Evolutionary conservation across 208 protist species (phyloP).

Genomic region (Trypanosoma platydactyli): DNA sequence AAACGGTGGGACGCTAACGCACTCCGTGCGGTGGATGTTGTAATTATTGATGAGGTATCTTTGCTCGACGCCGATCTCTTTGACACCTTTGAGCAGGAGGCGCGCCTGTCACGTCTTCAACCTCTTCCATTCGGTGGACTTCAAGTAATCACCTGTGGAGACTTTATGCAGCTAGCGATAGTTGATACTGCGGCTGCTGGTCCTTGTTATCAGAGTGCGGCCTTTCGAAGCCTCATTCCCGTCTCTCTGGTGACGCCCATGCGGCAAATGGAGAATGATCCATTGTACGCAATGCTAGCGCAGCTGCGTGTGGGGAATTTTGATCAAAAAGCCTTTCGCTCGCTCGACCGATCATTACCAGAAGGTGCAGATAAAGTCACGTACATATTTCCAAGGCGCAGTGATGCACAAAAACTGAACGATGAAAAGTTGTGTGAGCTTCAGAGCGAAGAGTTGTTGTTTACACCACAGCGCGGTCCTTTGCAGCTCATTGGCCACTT

Average conservation of each 20-base stretch:
- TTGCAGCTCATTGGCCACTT: slow-evolving; percentile 73
- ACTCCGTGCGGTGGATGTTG: slow-evolving; percentile 81
- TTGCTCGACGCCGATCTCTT: slow-evolving; percentile 78
- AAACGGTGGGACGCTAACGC: slow-evolving; percentile 74
- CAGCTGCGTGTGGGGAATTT: slow-evolving; percentile 65
- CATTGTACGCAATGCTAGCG: slow-evolving; percentile 56
- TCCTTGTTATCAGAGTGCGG: slow-evolving; percentile 56
- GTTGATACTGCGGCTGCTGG: slow-evolving; percentile 24
- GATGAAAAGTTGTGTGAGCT: slow-evolving; percentile 69
- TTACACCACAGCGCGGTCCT: slow-evolving; percentile 72
- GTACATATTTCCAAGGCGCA: slow-evolving; percentile 78
- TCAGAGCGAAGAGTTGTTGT: slow-evolving; percentile 56
- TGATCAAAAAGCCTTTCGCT: slow-evolving; percentile 37
- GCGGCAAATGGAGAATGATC: slow-evolving; percentile 58
- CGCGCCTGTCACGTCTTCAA: slow-evolving; percentile 67
- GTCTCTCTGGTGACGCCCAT: slow-evolving; percentile 79
- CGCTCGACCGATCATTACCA: slow-evolving; percentile 62
- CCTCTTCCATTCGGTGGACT: slow-evolving; percentile 85
- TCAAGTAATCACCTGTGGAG: slow-evolving; percentile 90
- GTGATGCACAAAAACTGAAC: slow-evolving; percentile 78
- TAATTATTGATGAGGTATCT: slow-evolving; percentile 94
- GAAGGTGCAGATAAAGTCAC: slow-evolving; percentile 54
- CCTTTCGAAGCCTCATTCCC: slow-evolving; percentile 57
- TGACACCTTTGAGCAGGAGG: slow-evolving; percentile 84
- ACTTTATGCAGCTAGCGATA: slow-evolving; percentile 91